Base-by-base conservation (phyloP, 176 grass and related monocot genomes). In the Zoysia japonica region DNA sequence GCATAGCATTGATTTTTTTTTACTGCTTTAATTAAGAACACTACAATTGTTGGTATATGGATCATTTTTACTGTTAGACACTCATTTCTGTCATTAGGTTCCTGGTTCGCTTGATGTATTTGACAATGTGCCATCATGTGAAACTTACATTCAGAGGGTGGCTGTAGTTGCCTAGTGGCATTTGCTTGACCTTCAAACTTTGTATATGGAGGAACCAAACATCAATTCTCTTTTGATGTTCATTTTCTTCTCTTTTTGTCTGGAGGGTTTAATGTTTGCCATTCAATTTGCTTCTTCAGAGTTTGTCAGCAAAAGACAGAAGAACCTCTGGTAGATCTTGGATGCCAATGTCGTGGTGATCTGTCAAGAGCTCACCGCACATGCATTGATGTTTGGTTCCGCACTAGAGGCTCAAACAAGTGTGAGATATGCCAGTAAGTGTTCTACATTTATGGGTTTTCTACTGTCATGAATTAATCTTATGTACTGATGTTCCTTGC, bases 341-440 rank as follows among this genome's bases (percentile, higher is more conserved):
- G 96, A 42, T 99, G 96, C 64, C 83, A 85, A 88, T 99, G 96
- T 73, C 85, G 96, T 85, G 96, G 96, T 65, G 96, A 99, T 72
- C 92, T 99, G 79, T 83, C 92, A 42, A 91, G 93, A 88, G 88
- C 92, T 50, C 96, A 99, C 68, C 90, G 76, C 42, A 89, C 88
- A 9, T 99, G 96, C 80, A 99, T 99, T 78, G 86, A 84, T 84
- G 80, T 95, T 83, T 99, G 96, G 96, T 95, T 99, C 62, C 96
- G 76, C 67, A 93, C 96, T 53, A 95, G 84, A 88, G 96, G 96
- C 66, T 95, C 92, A 73, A 99, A 95, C 78, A 95, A 99, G 76
- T 99, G 96, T 62, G 92, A 99, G 87, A 99, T 99, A 82, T 99
- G 96, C 92, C 96, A 99, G 96, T 99, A 91, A 87, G 90, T 95